Evolutionary conservation across 192 early-diverging fungal species (phyloP).

Genomic region (Cetraspora pellucida): DNA sequence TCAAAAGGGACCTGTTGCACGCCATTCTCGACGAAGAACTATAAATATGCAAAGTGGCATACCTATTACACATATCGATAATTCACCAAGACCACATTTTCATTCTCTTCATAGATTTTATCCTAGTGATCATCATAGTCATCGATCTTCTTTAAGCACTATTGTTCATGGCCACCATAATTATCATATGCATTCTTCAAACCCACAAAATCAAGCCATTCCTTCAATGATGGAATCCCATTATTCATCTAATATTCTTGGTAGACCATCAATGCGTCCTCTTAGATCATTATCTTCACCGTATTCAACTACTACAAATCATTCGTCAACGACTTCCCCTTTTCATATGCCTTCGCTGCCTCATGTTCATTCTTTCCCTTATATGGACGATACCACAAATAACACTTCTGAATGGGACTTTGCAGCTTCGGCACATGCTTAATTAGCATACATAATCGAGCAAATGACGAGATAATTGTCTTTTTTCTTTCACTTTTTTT

Average conservation of each 20-base stretch:
- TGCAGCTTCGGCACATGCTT: neutral
- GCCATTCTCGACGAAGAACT: neutral
- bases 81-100: neutral
- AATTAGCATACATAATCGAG: neutral
- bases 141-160: neutral
- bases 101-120: neutral
- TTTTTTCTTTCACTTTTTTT: too few relatives aligned
- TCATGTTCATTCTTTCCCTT: constrained; percentile 18
- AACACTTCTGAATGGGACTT: neutral
- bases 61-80: neutral
- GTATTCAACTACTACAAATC: constrained; percentile 1
- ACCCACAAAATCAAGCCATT: neutral
- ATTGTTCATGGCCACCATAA: neutral
- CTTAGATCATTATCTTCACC: neutral
- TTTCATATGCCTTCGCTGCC: constrained; percentile 11
- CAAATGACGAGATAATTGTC: too few relatives aligned
- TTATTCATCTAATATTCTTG: neutral
- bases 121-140: neutral
- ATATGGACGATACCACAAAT: neutral
- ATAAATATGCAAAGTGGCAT: neutral
- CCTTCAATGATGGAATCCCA: neutral
- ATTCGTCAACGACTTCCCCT: neutral
- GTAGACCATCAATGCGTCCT: neutral
- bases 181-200: constrained; percentile 20
- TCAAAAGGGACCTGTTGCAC: neutral